Evolutionary conservation across 108 stramenopile species (phyloP), one percentile per base, ranked within the genome.

Genomic region (Thalassiosira profunda): DNA sequence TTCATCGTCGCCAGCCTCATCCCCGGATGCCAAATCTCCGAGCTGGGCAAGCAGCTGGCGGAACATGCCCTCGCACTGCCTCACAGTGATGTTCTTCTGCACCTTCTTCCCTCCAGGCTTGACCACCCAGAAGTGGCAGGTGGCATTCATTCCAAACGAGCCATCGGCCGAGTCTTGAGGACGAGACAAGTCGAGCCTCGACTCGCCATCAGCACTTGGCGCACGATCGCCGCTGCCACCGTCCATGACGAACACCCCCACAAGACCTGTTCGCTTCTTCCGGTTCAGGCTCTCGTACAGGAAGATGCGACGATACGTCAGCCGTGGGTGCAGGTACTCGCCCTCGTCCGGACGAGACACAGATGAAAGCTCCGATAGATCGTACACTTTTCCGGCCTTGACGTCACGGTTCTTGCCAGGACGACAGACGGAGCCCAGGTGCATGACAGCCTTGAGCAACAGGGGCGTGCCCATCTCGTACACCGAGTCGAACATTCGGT

Each of bases 401-500:
- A 46, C 59, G 37, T 65, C 53, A 44, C 25, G 58, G 72, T 31
- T 45, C 46, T 54, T 55, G 18, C 49, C 58, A 35, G 83, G 75
- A 15, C 82, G 85, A 10, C 89, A 87, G 34, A 98, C 74, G 48
- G 88, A 92, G 17, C 98, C 98, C 8, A 97, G 70, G 51, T 92
- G 82, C 28, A 83, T 82, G 66, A 98, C 40, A 21, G 91, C 89
- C 14, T 86, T 77, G 49, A 87, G 81, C 61, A 89, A 68, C 40
- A 96, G 73, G 12, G 97, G 96, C 2, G 90, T 81, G 21, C 87
- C 83, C 52, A 86, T 81, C 71, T 97, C 97, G 71, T 93, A 99
- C 18, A 97, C 90, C 21, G 86, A 89, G 31, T 90, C 80, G 37
- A 98, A 70, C 24, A 87, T 58, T 23, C 84, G 70, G 45, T 79